Percentiles rank a stretch among this genome's conserved stretches.
These are phyloP conservation scores for Paramecium tetraurelia DNA, from an alignment of 73 alveolate genomes.

Conservation along the genomic window DNA sequence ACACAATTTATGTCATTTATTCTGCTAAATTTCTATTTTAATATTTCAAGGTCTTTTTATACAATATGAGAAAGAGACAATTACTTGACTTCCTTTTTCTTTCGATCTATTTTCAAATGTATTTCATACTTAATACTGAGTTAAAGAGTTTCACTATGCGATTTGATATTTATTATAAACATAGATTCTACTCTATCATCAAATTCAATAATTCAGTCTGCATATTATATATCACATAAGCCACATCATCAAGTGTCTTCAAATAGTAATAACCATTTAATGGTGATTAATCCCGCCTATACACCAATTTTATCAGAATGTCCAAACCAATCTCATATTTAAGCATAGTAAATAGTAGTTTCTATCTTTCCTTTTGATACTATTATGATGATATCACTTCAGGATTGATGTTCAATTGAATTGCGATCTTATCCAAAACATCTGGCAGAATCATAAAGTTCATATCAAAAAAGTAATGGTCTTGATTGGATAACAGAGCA, in stretches of 20 bases:
- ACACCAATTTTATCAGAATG: neutral
- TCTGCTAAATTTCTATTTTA: neutral
- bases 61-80: neutral
- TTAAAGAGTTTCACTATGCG: neutral
- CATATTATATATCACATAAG: neutral
- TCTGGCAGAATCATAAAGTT: neutral
- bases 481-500: neutral
- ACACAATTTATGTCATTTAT: neutral
- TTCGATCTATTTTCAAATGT: neutral
- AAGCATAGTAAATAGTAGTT: neutral
- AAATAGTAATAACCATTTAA: neutral
- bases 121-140: neutral
- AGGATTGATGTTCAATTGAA: neutral
- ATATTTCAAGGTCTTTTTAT: neutral
- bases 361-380: neutral
- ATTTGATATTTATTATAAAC: neutral
- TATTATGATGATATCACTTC: neutral
- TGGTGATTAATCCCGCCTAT: conserved; percentile 28
- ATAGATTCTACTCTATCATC: neutral
- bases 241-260: neutral
- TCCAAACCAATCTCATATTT: neutral
- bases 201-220: neutral
- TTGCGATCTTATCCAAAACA: neutral
- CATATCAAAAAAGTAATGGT: neutral
- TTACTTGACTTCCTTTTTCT: neutral